These are phyloP conservation scores for Suillus subluteus DNA, from an alignment of 768 basidiomycete species.

Conservation along the genomic window DNA sequence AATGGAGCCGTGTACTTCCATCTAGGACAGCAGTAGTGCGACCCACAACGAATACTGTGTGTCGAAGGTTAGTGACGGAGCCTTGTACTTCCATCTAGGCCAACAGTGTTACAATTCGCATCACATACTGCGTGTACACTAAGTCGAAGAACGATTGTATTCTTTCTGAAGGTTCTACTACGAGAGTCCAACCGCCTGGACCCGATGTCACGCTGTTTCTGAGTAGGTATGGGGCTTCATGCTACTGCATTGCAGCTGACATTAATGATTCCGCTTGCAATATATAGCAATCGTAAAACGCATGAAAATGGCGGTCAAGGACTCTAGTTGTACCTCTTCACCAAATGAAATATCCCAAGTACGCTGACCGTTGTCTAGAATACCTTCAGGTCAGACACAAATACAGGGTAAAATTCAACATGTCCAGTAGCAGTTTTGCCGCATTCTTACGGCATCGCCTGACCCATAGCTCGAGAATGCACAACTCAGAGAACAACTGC, in stretches of 20 bases:
- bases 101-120: background rate
- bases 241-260: background rate
- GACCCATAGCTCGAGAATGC: background rate
- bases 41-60: background rate
- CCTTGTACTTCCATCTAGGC: slow-evolving; percentile 1
- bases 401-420: background rate
- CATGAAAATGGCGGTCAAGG: too few relatives aligned
- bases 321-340: background rate
- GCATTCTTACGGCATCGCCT: background rate
- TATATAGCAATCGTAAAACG: background rate
- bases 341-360: background rate
- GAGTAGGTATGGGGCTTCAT: background rate
- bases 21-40: background rate
- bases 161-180: background rate
- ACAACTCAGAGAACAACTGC: background rate
- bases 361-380: background rate
- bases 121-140: background rate
- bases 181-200: background rate
- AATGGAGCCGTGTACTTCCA: background rate
- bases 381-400: background rate
- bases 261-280: background rate
- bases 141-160: background rate
- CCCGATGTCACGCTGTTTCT: background rate
- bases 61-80: background rate
- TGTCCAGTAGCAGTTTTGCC: background rate